Conservation (phyloP, 1,139 yeast genomes). For the Candida albicans region DNA sequence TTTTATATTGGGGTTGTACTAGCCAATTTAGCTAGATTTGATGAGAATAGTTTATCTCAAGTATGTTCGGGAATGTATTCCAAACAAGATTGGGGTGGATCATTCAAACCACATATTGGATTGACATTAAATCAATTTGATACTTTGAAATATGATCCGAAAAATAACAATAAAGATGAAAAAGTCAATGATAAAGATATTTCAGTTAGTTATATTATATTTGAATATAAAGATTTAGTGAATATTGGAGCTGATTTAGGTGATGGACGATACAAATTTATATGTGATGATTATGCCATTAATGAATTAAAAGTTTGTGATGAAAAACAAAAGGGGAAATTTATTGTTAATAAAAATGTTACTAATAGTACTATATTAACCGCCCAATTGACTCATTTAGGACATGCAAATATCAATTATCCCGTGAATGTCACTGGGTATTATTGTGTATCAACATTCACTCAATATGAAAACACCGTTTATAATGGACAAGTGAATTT, state of each 20-base stretch:
- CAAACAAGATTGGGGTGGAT: conserved; percentile 86
- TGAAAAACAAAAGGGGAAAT: conserved; percentile 55
- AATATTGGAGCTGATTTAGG: conserved; percentile 57
- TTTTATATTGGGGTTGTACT: conserved; percentile 12
- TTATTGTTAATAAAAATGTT: conserved; percentile 49
- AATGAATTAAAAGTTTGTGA: conserved; percentile 54
- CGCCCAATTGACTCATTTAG: conserved; percentile 53
- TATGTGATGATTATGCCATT: conserved; percentile 77
- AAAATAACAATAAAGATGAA: conserved; percentile 21
- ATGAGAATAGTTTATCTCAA: conserved; percentile 50
- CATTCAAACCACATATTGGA: conserved; percentile 59
- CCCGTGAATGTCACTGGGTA: conserved; percentile 76
- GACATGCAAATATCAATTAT: conserved; percentile 63
- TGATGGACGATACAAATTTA: conserved; percentile 46
- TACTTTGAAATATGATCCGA: conserved; percentile 34
- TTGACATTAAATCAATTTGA: conserved; percentile 42
- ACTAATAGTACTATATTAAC: conserved; percentile 60
- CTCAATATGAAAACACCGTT: conserved; percentile 37
- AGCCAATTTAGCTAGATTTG: conserved; percentile 53
- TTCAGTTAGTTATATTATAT: conserved; percentile 66
- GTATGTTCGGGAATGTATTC: conserved; percentile 90
- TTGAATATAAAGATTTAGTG: conserved; percentile 78
- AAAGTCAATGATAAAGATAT: conserved; percentile 34
- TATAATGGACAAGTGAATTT: conserved; percentile 71
- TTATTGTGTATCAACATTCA: conserved; percentile 81